These are phyloP conservation scores for Boletus subcaerulescens DNA, from an alignment of 768 basidiomycete genomes.

Conservation along the genomic window DNA sequence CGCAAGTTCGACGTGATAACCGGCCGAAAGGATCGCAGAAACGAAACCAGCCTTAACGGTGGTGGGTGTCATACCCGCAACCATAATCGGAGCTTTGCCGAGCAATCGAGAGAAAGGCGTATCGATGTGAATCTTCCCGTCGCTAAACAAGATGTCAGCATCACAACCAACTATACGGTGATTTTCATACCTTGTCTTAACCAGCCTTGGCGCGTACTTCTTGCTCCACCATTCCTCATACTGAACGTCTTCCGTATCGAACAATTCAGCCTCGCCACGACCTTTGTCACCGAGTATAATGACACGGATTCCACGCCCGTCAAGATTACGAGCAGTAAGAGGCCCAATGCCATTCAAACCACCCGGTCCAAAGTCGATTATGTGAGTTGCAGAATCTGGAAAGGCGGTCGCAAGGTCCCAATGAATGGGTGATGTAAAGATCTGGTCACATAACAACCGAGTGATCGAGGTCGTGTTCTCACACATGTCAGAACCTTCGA, in stretches of 20 bases:
- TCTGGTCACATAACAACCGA: constrained; percentile 86
- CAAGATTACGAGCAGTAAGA: constrained; percentile 84
- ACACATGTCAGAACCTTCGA: constrained; percentile 81
- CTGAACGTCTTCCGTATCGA: constrained; percentile 58
- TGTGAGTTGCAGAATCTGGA: constrained; percentile 88
- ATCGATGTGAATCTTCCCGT: constrained; percentile 90
- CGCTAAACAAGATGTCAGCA: constrained; percentile 42
- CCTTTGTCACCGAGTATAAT: constrained; percentile 89
- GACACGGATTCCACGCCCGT: constrained; percentile 90
- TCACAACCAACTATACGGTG: neutral
- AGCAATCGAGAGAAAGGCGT: constrained; percentile 95
- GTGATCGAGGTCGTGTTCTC: constrained; percentile 67
- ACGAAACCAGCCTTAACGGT: constrained; percentile 97
- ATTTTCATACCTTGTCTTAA: constrained; percentile 75
- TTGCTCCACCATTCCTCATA: constrained; percentile 90
- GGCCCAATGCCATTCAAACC: constrained; percentile 91
- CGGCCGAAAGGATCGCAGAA: constrained; percentile 86
- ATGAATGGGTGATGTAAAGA: constrained; percentile 89
- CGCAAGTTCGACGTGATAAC: constrained; percentile 95
- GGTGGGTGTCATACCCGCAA: constrained; percentile 98
- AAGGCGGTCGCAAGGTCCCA: constrained; percentile 91
- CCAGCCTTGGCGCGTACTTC: constrained; percentile 79
- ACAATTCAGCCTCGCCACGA: constrained; percentile 86
- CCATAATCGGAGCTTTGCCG: constrained; percentile 98
- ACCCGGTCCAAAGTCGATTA: constrained; percentile 95